Percentiles rank a stretch among this genome's conserved stretches.
phyloP scores from a whole-genome alignment of 2,329 filamentous ascomycete species.

The Aspergillus aculeatus region DNA sequence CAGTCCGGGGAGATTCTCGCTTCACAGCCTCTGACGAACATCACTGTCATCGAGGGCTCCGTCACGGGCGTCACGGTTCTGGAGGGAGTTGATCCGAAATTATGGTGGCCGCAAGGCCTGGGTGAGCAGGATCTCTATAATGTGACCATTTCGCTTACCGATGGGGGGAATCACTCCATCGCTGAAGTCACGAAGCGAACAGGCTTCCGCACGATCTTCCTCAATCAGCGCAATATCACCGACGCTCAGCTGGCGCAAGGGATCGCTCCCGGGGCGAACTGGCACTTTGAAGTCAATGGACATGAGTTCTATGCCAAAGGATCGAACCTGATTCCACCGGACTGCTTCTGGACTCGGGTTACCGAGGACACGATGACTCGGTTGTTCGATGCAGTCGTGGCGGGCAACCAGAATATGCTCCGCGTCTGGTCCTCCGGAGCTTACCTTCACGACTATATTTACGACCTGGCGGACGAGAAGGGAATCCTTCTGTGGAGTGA shows the following conservation, averaged over 20 bases:
- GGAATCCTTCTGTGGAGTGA: slow-evolving; percentile 64
- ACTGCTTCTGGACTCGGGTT: slow-evolving; percentile 63
- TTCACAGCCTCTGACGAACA: slow-evolving; percentile 39
- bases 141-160: slow-evolving; percentile 50
- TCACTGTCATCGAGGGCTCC: slow-evolving; percentile 42
- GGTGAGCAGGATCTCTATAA: slow-evolving; percentile 60
- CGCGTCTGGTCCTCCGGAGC: slow-evolving; percentile 62
- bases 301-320: slow-evolving; percentile 64
- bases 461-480: slow-evolving; percentile 61
- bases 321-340: slow-evolving; percentile 63
- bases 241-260: slow-evolving; percentile 54
- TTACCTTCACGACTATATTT: slow-evolving; percentile 62
- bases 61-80: slow-evolving; percentile 53
- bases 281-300: slow-evolving; percentile 67
- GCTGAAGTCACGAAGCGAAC: slow-evolving; percentile 53
- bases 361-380: slow-evolving; percentile 52
- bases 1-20: slow-evolving; percentile 41
- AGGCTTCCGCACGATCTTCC: slow-evolving; percentile 62
- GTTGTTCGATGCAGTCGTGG: slow-evolving; percentile 56
- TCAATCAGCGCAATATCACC: slow-evolving; percentile 57
- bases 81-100: slow-evolving; percentile 45
- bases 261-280: slow-evolving; percentile 57
- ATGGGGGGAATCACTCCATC: slow-evolving; percentile 37
- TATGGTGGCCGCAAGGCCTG: slow-evolving; percentile 63
- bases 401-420: slow-evolving; percentile 64